A percentile compares a stretch with the other conserved stretches of the same genome.
Evolutionary conservation across 148 eudicot genomes (phyloP).

Genomic region (Polygonum aviculare): DNA sequence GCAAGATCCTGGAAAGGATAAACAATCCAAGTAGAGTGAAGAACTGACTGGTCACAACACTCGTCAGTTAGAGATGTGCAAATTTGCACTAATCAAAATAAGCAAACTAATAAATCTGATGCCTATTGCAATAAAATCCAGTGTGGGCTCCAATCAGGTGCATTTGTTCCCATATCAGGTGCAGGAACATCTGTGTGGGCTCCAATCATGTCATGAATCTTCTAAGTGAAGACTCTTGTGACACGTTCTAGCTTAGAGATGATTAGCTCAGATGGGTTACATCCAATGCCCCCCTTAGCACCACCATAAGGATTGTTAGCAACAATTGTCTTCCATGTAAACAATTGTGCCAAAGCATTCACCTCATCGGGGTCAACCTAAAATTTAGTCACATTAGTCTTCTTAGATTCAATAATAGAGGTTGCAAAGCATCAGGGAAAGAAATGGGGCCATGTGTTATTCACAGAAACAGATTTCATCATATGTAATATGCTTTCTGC

Average conservation of each 20-base stretch:
- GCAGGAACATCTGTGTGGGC: slow-evolving; percentile 98
- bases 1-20: too few species aligned
- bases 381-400: neutral
- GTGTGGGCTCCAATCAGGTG: too few species aligned
- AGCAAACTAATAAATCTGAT: too few species aligned
- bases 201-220: slow-evolving; percentile 92
- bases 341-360: slow-evolving; percentile 90
- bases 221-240: slow-evolving; percentile 92
- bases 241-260: slow-evolving; percentile 81
- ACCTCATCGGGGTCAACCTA: slow-evolving; percentile 99
- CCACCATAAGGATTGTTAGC: slow-evolving; percentile 98
- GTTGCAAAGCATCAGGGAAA: neutral
- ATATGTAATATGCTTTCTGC: neutral
- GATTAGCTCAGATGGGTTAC: slow-evolving; percentile 72
- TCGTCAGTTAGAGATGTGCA: too few species aligned
- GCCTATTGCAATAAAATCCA: too few species aligned
- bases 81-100: too few species aligned
- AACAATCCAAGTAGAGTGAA: too few species aligned
- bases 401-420: neutral
- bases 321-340: slow-evolving; percentile 99
- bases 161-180: slow-evolving; percentile 98
- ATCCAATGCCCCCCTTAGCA: slow-evolving; percentile 98
- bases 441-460: too few species aligned
- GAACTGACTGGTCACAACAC: too few species aligned
- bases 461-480: too few species aligned